A percentile compares a stretch with the other conserved stretches of the same genome.
Conservation (phyloP, 2,329 filamentous ascomycete species). For the Cryphonectria japonica region DNA sequence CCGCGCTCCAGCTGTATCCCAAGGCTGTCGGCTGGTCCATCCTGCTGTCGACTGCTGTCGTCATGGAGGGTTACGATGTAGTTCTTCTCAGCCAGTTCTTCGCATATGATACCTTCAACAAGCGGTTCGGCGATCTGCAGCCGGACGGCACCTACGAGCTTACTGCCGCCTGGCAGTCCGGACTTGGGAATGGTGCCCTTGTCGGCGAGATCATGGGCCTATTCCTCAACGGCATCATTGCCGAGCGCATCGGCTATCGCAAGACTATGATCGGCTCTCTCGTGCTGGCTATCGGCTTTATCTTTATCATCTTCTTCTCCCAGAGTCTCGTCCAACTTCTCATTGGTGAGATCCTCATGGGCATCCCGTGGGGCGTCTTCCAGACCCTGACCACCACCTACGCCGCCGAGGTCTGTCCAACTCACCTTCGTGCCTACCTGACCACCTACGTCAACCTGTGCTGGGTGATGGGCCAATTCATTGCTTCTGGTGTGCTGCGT, state of each 20-base stretch:
- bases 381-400: constrained; percentile 42
- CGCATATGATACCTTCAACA: constrained; percentile 36
- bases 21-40: constrained; percentile 30
- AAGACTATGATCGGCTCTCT: constrained; percentile 41
- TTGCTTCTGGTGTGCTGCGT: constrained; percentile 43
- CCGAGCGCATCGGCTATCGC: constrained; percentile 41
- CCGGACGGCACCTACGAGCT: constrained; percentile 40
- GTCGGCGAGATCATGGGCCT: constrained; percentile 48
- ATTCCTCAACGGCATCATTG: constrained; percentile 44
- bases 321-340: constrained; percentile 37
- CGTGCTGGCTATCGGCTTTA: constrained; percentile 38
- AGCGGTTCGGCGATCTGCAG: constrained; percentile 39
- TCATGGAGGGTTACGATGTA: constrained; percentile 38
- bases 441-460: constrained; percentile 22
- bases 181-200: neutral
- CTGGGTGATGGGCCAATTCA: constrained; percentile 41
- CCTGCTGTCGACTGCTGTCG: constrained; percentile 28
- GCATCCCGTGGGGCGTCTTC: constrained; percentile 40
- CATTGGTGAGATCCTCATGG: constrained; percentile 40
- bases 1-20: constrained; percentile 59
- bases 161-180: constrained; percentile 47
- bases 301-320: constrained; percentile 44
- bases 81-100: constrained; percentile 42
- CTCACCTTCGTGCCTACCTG: constrained; percentile 40
- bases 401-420: constrained; percentile 41